Percentiles rank a stretch among this genome's conserved stretches.
Conservation (phyloP, 106 monocot species). For the Platanthera guangdongensis region DNA sequence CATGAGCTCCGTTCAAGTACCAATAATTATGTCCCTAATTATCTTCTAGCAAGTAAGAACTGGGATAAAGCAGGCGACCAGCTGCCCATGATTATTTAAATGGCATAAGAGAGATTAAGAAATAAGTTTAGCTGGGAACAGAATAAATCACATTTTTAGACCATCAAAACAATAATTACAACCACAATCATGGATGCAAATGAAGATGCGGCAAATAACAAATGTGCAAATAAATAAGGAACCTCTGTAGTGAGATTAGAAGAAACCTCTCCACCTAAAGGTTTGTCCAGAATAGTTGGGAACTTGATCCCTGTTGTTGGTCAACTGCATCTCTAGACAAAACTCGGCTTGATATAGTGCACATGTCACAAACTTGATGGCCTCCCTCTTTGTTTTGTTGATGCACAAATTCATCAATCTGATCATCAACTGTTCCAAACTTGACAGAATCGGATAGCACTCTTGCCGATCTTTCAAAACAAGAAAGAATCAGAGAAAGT, state of each 20-base stretch:
- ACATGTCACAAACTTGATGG: slow-evolving; percentile 27
- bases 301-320: slow-evolving; percentile 84
- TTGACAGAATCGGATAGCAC: slow-evolving; percentile 40
- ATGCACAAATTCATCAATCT: slow-evolving; percentile 14
- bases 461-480: slow-evolving; percentile 46
- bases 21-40: neutral
- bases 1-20: neutral
- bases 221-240: neutral
- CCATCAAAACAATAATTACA: neutral
- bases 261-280: slow-evolving; percentile 31
- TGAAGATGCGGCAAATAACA: neutral
- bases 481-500: slow-evolving; percentile 6
- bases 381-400: slow-evolving; percentile 12
- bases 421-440: slow-evolving; percentile 23
- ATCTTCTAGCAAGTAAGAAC: neutral
- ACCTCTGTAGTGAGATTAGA: slow-evolving; percentile 46
- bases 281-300: slow-evolving; percentile 50
- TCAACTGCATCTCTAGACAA: slow-evolving; percentile 62
- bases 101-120: neutral
- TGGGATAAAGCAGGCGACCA: neutral
- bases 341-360: slow-evolving; percentile 27
- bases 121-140: neutral
- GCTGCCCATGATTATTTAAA: neutral
- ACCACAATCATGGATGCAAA: neutral
- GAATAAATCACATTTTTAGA: neutral